Conservation (phyloP, 2,329 filamentous ascomycete genomes). For the Pleochaeta shiraiana region DNA sequence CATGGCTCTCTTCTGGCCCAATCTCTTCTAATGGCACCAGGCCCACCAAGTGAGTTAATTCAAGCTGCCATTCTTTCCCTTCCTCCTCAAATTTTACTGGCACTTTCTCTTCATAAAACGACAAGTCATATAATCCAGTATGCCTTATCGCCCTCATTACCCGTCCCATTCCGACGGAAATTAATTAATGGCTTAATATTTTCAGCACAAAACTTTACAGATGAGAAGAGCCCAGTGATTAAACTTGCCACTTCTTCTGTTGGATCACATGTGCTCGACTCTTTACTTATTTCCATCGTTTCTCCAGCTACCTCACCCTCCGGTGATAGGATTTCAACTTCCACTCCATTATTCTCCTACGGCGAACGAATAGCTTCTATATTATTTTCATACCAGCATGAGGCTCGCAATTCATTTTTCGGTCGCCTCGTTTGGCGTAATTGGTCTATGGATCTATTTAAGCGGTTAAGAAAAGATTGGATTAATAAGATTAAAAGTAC, state of each 20-base stretch:
- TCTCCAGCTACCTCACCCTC: conserved; percentile 6
- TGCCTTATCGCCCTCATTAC: conserved; percentile 32
- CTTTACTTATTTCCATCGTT: conserved; percentile 27
- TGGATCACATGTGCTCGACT: conserved; percentile 46
- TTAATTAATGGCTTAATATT: conserved; percentile 37
- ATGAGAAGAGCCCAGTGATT: conserved; percentile 8
- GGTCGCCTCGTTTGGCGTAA: conserved; percentile 51
- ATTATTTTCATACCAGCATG: conserved; percentile 33
- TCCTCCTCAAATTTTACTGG: conserved; percentile 30
- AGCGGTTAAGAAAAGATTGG: conserved; percentile 40
- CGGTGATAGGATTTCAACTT: conserved; percentile 2
- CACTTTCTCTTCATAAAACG: conserved; percentile 32
- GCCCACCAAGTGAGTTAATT: conserved; percentile 43
- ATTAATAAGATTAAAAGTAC: conserved; percentile 30
- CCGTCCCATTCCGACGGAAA: conserved; percentile 36
- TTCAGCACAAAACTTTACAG: conserved; percentile 5
- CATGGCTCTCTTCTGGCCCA: conserved; percentile 72
- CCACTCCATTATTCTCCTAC: conserved; percentile 32
- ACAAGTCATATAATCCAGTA: conserved; percentile 42
- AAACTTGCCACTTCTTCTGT: conserved; percentile 30
- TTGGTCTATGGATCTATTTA: conserved; percentile 53
- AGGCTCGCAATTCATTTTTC: conserved; percentile 38
- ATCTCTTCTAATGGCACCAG: conserved; percentile 53
- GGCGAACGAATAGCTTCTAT: conserved; percentile 45
- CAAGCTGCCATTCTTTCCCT: conserved; percentile 48